phyloP scores from a whole-genome alignment of 257 asterid genomes.

The Buddleja alternifolia region DNA sequence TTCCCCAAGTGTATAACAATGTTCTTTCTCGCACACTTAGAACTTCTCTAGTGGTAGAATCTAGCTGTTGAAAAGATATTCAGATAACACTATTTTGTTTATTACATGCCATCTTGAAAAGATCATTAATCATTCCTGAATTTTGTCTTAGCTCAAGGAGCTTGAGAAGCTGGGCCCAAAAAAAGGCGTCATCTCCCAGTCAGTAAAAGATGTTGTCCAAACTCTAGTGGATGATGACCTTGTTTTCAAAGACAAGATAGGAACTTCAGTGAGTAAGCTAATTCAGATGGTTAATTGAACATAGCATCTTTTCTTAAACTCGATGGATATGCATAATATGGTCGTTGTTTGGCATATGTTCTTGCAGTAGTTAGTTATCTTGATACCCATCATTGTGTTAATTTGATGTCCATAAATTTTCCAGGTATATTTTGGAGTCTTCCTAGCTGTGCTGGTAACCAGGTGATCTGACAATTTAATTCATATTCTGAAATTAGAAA shows the following conservation, averaged over 20 bases:
- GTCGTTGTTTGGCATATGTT: background rate
- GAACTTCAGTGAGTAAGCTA: conserved; percentile 85
- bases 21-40: background rate
- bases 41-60: background rate
- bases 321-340: conserved; percentile 9
- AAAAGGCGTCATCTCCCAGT: conserved; percentile 89
- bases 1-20: conserved; percentile 1
- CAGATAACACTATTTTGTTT: background rate
- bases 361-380: conserved; percentile 21
- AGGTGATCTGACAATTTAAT: conserved; percentile 50
- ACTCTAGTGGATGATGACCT: conserved; percentile 93
- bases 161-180: conserved; percentile 94
- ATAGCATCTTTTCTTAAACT: background rate
- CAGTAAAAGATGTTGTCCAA: conserved; percentile 95
- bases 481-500: conserved; percentile 11
- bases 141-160: conserved; percentile 73
- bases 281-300: conserved; percentile 16
- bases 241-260: conserved; percentile 94
- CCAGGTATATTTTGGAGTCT: conserved; percentile 99
- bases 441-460: conserved; percentile 99
- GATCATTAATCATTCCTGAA: conserved; percentile 23
- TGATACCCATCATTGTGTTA: conserved; percentile 16
- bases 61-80: background rate
- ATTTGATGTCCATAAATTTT: conserved; percentile 23
- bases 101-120: conserved; percentile 12